These are phyloP conservation scores for Nigrospora osmanthi DNA, from an alignment of 2,329 filamentous ascomycete genomes.

Conservation along the genomic window DNA sequence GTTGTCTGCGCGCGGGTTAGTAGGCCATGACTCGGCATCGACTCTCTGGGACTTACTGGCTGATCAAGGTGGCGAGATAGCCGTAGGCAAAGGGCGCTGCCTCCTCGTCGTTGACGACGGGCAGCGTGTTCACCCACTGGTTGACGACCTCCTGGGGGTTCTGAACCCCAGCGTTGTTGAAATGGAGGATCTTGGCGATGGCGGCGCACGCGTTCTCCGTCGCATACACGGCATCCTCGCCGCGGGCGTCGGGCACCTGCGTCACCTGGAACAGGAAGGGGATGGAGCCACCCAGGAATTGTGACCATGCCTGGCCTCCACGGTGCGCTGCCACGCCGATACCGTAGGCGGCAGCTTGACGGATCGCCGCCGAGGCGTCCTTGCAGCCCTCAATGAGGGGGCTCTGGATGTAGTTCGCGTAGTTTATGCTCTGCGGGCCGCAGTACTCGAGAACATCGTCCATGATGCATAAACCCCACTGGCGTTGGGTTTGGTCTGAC, in stretches of 20 bases:
- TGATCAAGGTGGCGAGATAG: conserved; percentile 84
- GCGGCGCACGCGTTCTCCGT: conserved; percentile 88
- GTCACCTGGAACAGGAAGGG: conserved; percentile 80
- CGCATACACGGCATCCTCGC: conserved; percentile 91
- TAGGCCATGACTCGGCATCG: not conserved
- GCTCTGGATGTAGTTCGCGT: conserved; percentile 77
- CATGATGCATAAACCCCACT: conserved; percentile 99
- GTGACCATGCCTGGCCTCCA: conserved; percentile 78
- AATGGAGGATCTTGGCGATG: conserved; percentile 94
- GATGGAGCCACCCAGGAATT: conserved; percentile 75
- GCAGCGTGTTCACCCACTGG: conserved; percentile 88
- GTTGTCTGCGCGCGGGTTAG: conserved; percentile 52
- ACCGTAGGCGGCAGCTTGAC: conserved; percentile 87
- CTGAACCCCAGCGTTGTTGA: conserved; percentile 68
- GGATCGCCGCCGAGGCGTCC: conserved; percentile 80
- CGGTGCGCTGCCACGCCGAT: conserved; percentile 93
- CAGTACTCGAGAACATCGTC: conserved; percentile 98
- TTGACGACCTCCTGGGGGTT: conserved; percentile 68
- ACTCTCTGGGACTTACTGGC: conserved; percentile 62
- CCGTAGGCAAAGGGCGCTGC: conserved; percentile 93
- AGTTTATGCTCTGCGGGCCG: conserved; percentile 78
- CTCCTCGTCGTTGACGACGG: conserved; percentile 92
- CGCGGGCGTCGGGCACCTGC: conserved; percentile 71
- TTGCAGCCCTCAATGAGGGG: conserved; percentile 81
- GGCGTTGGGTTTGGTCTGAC: conserved; percentile 78